These are phyloP conservation scores for Aspergillus tamarii DNA, from an alignment of 2,329 filamentous ascomycete genomes.

Conservation along the genomic window DNA sequence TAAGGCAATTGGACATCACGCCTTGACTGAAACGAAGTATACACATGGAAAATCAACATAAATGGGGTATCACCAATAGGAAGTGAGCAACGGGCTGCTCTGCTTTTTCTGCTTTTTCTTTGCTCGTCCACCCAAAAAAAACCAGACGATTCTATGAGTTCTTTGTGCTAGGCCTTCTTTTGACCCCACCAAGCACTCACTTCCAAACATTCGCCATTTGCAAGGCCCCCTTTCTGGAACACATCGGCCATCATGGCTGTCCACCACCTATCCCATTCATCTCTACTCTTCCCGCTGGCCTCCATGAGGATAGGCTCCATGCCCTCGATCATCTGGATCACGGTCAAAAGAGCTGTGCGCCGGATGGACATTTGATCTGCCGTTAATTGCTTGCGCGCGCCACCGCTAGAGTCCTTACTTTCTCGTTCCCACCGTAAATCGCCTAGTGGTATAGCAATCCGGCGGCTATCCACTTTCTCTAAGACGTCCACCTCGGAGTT, in stretches of 20 bases:
- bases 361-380: slow-evolving; percentile 73
- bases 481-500: slow-evolving; percentile 78
- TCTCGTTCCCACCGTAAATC: slow-evolving; percentile 88
- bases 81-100: slow-evolving; percentile 36
- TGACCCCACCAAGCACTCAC: slow-evolving; percentile 67
- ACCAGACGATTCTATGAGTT: slow-evolving; percentile 29
- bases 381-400: slow-evolving; percentile 57
- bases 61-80: slow-evolving; percentile 44
- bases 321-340: slow-evolving; percentile 81
- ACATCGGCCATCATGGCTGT: slow-evolving; percentile 84
- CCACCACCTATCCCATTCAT: slow-evolving; percentile 92
- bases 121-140: slow-evolving; percentile 34
- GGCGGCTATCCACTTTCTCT: slow-evolving; percentile 69
- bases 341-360: slow-evolving; percentile 77
- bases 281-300: slow-evolving; percentile 80
- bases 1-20: slow-evolving; percentile 13
- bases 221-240: slow-evolving; percentile 75
- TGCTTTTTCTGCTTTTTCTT: slow-evolving; percentile 25
- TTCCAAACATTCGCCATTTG: slow-evolving; percentile 81
- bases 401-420: slow-evolving; percentile 36
- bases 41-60: slow-evolving; percentile 22
- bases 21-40: slow-evolving; percentile 22
- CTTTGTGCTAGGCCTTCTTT: slow-evolving; percentile 44
- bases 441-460: slow-evolving; percentile 83
- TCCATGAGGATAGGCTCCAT: slow-evolving; percentile 82